Evolutionary conservation across 352 stramenopile species (phyloP), one percentile per base, ranked within the genome.

Genomic region (Chrysophaeum taylorii): DNA sequence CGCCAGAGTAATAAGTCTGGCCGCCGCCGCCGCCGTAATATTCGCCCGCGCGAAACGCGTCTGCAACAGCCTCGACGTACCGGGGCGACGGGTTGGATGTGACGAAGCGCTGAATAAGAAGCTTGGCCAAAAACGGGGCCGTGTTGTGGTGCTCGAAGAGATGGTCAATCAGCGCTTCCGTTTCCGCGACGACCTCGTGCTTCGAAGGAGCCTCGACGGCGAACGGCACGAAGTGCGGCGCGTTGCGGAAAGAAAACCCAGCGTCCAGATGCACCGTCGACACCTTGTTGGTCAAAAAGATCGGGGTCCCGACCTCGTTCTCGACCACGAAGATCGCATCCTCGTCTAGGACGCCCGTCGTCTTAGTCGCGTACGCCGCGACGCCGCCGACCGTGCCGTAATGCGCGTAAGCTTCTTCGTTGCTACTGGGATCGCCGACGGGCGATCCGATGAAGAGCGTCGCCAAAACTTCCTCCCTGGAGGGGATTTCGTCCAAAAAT

Each of bases 211-310:
- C n/a, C n/a, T n/a, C n/a, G n/a, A n/a, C n/a, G n/a, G n/a, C n/a
- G n/a, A n/a, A n/a, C n/a, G n/a, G n/a, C n/a, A n/a, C n/a, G n/a
- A n/a, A n/a, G n/a, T n/a, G n/a, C 0, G 73, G 54, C 27, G 80
- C 81, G 70, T 88, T 86, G 31, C 76, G 48, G 61, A 88, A 87
- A 35, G 71, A 61, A 29, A n/a, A n/a, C n/a, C n/a, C n/a, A n/a
- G n/a, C n/a, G n/a, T n/a, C n/a, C n/a, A n/a, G n/a, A n/a, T n/a
- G n/a, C n/a, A n/a, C n/a, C n/a, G n/a, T n/a, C n/a, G n/a, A n/a
- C n/a, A n/a, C n/a, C n/a, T n/a, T n/a, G n/a, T n/a, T n/a, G n/a
- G n/a, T n/a, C n/a, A n/a, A n/a, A n/a, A n/a, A n/a, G n/a, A n/a
- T n/a, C n/a, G n/a, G n/a, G n/a, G n/a, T n/a, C n/a, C n/a, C n/a